Conservation (phyloP, 2,329 filamentous ascomycete genomes). For the Trichoderma endophyticum region DNA sequence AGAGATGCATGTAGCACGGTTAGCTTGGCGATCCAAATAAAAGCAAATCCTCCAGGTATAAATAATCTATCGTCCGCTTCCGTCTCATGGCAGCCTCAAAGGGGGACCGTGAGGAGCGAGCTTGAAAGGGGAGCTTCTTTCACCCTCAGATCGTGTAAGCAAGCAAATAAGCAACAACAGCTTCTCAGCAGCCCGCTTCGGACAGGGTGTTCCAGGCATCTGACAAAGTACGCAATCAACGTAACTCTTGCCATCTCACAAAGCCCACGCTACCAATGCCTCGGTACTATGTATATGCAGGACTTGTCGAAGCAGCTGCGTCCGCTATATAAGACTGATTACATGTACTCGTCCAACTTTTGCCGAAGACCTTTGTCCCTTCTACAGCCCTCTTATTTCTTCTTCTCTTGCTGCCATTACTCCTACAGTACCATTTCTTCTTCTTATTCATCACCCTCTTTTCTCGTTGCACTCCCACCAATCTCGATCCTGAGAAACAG, state of each 20-base stretch:
- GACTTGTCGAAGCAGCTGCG: background rate
- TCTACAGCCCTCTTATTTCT: background rate
- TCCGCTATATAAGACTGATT: background rate
- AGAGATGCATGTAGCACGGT: background rate
- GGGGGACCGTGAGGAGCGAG: background rate
- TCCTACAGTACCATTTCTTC: background rate
- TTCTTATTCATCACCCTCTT: background rate
- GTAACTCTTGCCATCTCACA: background rate
- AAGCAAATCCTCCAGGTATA: background rate
- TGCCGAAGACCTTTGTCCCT: background rate
- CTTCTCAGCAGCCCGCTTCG: background rate
- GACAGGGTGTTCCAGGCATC: background rate
- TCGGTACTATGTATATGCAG: background rate
- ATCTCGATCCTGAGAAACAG: background rate
- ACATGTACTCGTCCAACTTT: background rate
- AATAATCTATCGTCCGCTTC: background rate
- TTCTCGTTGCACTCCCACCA: background rate
- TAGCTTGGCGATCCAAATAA: background rate
- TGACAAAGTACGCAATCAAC: conserved; percentile 1
- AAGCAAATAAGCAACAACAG: background rate
- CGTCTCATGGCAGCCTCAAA: background rate
- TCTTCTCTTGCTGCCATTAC: background rate
- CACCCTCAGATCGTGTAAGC: background rate
- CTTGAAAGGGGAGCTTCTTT: background rate
- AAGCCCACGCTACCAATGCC: background rate